Evolutionary conservation across 164 flowering plant genomes (phyloP).

Genomic region (Piper longum): DNA sequence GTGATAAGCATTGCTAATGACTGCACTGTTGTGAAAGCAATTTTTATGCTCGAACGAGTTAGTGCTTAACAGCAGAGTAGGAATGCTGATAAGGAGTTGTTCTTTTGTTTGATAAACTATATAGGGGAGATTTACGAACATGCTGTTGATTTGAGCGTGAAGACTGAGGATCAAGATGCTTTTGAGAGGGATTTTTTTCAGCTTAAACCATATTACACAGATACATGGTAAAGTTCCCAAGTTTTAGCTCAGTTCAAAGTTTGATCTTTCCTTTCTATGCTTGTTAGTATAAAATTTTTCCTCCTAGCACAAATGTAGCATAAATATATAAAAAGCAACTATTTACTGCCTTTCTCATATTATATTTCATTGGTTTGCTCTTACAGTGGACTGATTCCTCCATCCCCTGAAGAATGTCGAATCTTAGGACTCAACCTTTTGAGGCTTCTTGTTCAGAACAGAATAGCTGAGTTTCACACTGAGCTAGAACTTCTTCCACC

Average conservation of each 20-base stretch:
- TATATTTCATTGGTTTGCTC: constrained; percentile 6
- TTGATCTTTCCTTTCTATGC: not conserved
- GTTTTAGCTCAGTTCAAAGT: not conserved
- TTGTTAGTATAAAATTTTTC: no score
- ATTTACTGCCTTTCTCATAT: no score
- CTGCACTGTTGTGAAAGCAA: no score
- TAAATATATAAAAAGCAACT: no score
- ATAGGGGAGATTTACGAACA: constrained; percentile 88
- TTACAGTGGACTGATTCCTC: constrained; percentile 41
- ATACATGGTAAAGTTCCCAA: constrained; percentile 38
- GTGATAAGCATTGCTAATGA: no score
- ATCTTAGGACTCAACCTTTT: constrained; percentile 76
- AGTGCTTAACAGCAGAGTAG: no score
- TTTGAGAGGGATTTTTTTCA: constrained; percentile 94
- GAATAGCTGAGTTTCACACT: constrained; percentile 85
- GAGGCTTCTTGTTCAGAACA: constrained; percentile 84
- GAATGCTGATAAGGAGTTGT: not conserved
- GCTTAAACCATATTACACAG: constrained; percentile 92
- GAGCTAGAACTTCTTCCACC: constrained; percentile 66
- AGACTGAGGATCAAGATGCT: constrained; percentile 82
- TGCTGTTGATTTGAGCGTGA: constrained; percentile 89
- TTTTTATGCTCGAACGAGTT: no score
- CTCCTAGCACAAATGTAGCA: no score
- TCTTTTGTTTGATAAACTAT: not conserved
- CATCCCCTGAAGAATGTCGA: constrained; percentile 28